A percentile compares a stretch with the other conserved stretches of the same genome.
Conservation (phyloP, 768 basidiomycete species). For the Tylopilus subfusipes region DNA sequence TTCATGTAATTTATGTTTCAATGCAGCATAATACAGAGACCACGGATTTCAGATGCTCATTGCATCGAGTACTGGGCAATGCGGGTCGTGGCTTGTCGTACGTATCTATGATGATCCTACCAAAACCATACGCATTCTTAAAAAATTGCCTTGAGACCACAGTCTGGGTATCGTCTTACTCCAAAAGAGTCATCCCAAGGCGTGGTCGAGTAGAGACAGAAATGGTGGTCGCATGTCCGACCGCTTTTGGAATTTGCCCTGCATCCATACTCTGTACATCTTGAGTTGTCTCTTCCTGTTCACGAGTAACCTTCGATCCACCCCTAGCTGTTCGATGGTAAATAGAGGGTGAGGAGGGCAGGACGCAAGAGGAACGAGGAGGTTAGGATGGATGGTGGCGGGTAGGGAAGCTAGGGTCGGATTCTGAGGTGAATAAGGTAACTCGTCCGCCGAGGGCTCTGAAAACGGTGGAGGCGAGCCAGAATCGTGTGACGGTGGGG, state of each 20-base stretch:
- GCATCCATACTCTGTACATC: conserved; percentile 98
- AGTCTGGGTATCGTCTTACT: background rate
- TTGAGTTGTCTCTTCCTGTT: conserved; percentile 93
- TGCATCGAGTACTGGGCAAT: background rate
- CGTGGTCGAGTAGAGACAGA: background rate
- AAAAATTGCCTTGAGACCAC: background rate
- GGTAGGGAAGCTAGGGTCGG: background rate
- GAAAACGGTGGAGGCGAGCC: background rate
- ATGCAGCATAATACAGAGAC: background rate
- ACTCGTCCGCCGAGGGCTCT: background rate
- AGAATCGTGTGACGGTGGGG: conserved; percentile 5
- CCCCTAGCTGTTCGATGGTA: conserved; percentile 76
- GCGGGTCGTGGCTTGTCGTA: background rate
- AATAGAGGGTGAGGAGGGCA: conserved; percentile 61
- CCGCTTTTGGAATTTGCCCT: conserved; percentile 69
- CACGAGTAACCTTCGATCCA: conserved; percentile 86
- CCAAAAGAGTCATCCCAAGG: background rate
- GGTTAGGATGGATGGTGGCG: conserved; percentile 34
- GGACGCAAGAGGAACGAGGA: conserved; percentile 26
- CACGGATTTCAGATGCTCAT: too few relatives aligned
- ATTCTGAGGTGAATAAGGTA: background rate
- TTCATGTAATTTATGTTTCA: conserved; percentile 50
- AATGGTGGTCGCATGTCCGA: background rate
- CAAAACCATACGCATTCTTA: background rate
- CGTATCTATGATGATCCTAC: background rate